Evolutionary conservation across 1,139 yeast species (phyloP), one percentile per base, ranked within the genome.

Genomic region (Pichia sp.): DNA sequence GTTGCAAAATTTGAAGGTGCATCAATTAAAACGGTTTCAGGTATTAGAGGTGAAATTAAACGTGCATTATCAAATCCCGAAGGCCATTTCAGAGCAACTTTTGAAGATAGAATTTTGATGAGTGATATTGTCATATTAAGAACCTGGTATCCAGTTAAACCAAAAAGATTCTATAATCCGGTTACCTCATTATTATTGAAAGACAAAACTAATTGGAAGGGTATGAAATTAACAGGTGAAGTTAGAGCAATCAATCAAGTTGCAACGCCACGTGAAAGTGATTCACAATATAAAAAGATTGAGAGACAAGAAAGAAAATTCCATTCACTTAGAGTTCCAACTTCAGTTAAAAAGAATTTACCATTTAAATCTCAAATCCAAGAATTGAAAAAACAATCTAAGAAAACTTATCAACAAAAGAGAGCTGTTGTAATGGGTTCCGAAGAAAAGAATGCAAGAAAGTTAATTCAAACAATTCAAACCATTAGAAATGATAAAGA

Each of bases 1-100:
- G 96, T 90, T 49, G 97, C 97, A 42, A 87, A 90, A 65, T 94
- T 94, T 63, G 98, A 94, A 71, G 99, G 99, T 50, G 98, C 98
- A 0, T 83, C 90, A 39, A 87, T 94, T 61, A 83, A 90, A 66
- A 92, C 98, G 0, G 98, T 94, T 7, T 87, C 96, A 3, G 98
- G 99, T 49, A 88, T 94, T 52, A 74, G 98, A 59, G 99, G 99
- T 65, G 98, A 94, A 67, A 90, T 94, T 58, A 94, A 94, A 65
- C 77, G 97, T 57, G 98, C 97, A 0, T 72, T 94, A 54, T 79
- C 96, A 8, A 85, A 85, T 57, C 97, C 97, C 0, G 97, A 90
- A 52, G 99, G 99, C n/a, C 83, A 86, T 65, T 94, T 78, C 72
- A 79, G 99, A 65, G 98, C 98, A n/a, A 83, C 97, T 1, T 94